Base-by-base conservation (phyloP, 1,139 yeast species). In the Taiozyma onychis region DNA sequence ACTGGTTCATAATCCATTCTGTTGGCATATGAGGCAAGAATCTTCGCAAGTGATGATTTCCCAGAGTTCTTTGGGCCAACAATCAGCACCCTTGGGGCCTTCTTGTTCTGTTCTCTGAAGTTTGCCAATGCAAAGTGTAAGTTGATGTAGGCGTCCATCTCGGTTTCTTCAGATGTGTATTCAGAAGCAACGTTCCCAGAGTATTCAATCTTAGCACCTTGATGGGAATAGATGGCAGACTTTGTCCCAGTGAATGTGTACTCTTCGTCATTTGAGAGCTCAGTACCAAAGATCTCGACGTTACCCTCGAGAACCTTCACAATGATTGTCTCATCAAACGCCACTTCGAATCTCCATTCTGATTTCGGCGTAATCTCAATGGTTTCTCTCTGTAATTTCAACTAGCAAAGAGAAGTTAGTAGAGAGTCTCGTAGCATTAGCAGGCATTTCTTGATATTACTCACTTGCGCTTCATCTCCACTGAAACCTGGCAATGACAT, bases 201-300 rank as follows among this genome's bases (percentile, higher is more conserved):
- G 63, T 77, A 67, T 52, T 80, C 81, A 34, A 85, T 48, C 32
- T 66, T 70, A 51, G 82, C 76, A 10, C 86, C 87, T 34, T 73
- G 67, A 73, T 79, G 71, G 61, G 97, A 69, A 73, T 77, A 76
- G 51, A 93, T 54, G 58, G 81, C 75, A 60, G 81, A 69, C 64
- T 82, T 77, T 68, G 84, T 63, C 53, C 93, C 76, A 63, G 74
- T 63, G 71, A 84, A 76, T 49, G 75, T 65, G 58, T 87, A 77
- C 26, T 83, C 87, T 1, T 78, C 76, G 53, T 87, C 89, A 37
- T 75, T 71, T 3, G 97, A 88, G 35, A 93, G 75, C 64, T 93
- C 99, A 3, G 97, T 89, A 26, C 99, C 99, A 68, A 87, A 89
- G 21, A 91, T 77, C 68, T 93, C 99, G 2, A 88, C 97, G 2